Evolutionary conservation across 306 rosid genomes (phyloP).

Genomic region (Sicyos baderoa): DNA sequence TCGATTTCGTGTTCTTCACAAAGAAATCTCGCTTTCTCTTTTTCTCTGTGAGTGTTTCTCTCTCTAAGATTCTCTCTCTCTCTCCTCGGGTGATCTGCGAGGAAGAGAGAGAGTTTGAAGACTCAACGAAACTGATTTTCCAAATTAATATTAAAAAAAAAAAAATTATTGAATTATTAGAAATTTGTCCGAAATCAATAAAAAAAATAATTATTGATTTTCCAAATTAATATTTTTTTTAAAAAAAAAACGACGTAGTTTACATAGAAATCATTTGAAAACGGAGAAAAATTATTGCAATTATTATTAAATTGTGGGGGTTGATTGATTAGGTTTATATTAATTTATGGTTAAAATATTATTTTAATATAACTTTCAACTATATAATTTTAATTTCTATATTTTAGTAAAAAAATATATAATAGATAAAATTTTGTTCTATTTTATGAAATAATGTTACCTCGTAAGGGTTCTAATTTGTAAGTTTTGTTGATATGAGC

Average conservation of each 20-base stretch:
- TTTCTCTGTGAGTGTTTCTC: neutral
- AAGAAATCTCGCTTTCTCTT: neutral
- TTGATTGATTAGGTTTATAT: neutral
- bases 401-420: too few species aligned
- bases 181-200: conserved; percentile 2
- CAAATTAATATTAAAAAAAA: neutral
- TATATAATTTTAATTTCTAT: too few species aligned
- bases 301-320: neutral
- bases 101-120: conserved; percentile 3
- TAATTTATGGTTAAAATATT: too few species aligned
- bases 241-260: conserved; percentile 19
- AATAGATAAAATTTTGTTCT: too few species aligned
- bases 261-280: neutral
- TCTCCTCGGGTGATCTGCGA: neutral
- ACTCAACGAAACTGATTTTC: neutral
- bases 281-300: neutral
- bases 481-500: too few species aligned
- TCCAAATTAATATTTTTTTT: too few species aligned
- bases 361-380: too few species aligned
- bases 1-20: neutral
- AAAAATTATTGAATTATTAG: neutral
- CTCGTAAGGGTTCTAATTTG: too few species aligned
- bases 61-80: neutral
- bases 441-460: too few species aligned
- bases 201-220: too few species aligned